Conservation (phyloP, 2,329 filamentous ascomycete genomes). For the Colletotrichum trifolii region DNA sequence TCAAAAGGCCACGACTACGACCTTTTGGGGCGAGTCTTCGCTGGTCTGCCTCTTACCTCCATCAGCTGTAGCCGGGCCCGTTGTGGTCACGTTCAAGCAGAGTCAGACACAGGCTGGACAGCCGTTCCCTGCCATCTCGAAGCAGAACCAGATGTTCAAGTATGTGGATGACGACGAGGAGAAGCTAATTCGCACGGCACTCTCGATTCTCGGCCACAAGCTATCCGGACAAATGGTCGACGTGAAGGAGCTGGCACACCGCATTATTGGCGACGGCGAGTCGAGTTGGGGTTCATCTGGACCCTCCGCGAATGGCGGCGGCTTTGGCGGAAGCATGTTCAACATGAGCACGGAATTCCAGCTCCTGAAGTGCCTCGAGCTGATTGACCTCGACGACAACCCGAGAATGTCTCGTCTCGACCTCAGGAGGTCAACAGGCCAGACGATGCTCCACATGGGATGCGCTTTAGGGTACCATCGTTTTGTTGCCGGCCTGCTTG, state of each 20-base stretch:
- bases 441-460: constrained; percentile 84
- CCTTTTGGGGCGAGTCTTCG: constrained; percentile 84
- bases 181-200: constrained; percentile 73
- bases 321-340: constrained; percentile 55
- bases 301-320: constrained; percentile 45
- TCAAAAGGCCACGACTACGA: constrained; percentile 73
- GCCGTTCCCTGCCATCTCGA: constrained; percentile 45
- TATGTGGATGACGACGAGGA: constrained; percentile 80
- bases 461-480: constrained; percentile 79
- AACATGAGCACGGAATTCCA: constrained; percentile 67
- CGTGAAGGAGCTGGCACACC: constrained; percentile 69
- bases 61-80: constrained; percentile 72
- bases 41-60: constrained; percentile 83
- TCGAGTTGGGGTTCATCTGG: constrained; percentile 58
- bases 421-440: constrained; percentile 72
- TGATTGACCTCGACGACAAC: constrained; percentile 82
- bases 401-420: constrained; percentile 75
- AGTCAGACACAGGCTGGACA: constrained; percentile 55
- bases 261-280: constrained; percentile 64
- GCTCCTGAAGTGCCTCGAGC: constrained; percentile 79
- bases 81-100: constrained; percentile 77
- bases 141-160: constrained; percentile 69
- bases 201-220: constrained; percentile 73
- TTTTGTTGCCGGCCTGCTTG: constrained; percentile 81
- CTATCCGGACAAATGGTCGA: constrained; percentile 73